Conservation (phyloP, 352 stramenopile species). For the Globisporangium uncinulatum region DNA sequence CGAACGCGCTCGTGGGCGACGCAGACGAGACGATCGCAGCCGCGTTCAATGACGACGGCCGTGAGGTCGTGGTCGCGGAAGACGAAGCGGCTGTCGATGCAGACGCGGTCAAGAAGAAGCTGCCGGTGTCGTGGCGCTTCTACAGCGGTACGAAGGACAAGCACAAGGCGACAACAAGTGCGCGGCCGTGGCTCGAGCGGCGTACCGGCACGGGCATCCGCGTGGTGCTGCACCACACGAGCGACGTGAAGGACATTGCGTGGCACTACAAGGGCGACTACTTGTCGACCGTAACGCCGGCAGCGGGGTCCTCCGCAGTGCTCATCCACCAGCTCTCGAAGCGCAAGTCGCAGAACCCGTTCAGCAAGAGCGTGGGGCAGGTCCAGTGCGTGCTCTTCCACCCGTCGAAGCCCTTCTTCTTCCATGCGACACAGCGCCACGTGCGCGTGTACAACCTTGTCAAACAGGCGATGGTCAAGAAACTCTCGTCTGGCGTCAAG, state of each 20-base stretch:
- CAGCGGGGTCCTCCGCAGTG: constrained; percentile 87
- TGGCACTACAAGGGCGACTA: constrained; percentile 99
- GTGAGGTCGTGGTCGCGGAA: constrained; percentile 63
- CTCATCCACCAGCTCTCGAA: constrained; percentile 99
- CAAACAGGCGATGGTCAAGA: constrained; percentile 98
- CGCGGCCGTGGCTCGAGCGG: constrained; percentile 62
- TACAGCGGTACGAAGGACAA: constrained; percentile 81
- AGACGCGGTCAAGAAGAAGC: constrained; percentile 82
- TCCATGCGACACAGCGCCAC: constrained; percentile 98
- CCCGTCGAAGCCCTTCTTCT: constrained; percentile 98
- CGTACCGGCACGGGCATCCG: constrained; percentile 78
- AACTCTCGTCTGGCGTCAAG: constrained; percentile 96
- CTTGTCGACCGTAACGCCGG: constrained; percentile 92
- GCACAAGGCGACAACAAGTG: constrained; percentile 46
- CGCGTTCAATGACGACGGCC: constrained; percentile 34
- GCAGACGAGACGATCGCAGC: constrained; percentile 65
- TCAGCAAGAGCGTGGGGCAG: constrained; percentile 92
- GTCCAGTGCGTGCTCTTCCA: constrained; percentile 97
- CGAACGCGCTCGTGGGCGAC: constrained; percentile 91
- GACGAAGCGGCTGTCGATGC: constrained; percentile 62
- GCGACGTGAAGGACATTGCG: constrained; percentile 88
- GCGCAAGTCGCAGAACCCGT: constrained; percentile 95
- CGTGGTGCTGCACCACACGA: constrained; percentile 84
- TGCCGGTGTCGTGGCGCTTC: constrained; percentile 89
- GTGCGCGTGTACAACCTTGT: constrained; percentile 99